Percentiles rank a stretch among this genome's conserved stretches.
These are phyloP conservation scores for Fragaria nilgerrensis DNA, from an alignment of 306 rosid genomes.

Conservation along the genomic window DNA sequence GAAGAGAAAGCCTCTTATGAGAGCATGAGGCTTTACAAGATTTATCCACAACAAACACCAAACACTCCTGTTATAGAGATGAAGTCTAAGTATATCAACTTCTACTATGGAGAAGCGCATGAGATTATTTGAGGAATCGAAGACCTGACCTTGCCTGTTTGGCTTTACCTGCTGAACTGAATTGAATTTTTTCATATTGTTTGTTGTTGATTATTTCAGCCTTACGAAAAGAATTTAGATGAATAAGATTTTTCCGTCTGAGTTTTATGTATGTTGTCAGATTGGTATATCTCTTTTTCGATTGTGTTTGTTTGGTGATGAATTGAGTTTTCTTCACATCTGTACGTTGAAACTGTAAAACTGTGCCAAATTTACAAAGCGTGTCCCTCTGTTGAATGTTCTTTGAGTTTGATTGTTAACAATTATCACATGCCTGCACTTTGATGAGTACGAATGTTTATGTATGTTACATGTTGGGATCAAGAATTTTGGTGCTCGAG, in stretches of 20 bases:
- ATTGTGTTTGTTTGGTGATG: background rate
- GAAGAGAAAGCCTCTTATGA: background rate
- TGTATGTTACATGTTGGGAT: background rate
- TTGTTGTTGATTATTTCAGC: background rate
- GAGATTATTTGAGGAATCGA: background rate
- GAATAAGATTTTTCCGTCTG: background rate
- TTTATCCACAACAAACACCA: background rate
- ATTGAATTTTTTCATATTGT: background rate
- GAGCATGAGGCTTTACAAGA: background rate
- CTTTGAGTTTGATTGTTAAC: background rate
- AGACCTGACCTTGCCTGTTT: background rate
- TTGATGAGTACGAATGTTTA: background rate
- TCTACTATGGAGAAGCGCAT: background rate
- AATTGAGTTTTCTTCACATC: too few relatives aligned
- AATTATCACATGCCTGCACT: background rate
- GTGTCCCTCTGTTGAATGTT: background rate
- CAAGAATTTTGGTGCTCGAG: constrained; percentile 2
- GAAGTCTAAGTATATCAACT: background rate
- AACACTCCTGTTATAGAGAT: background rate
- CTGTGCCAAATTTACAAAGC: background rate
- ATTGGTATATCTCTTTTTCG: background rate
- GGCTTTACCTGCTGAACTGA: background rate
- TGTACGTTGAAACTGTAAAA: too few relatives aligned
- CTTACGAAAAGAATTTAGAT: background rate
- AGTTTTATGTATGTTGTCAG: background rate